phyloP scores from a whole-genome alignment of 2,329 filamentous ascomycete species.

The Davidsoniella virescens region DNA sequence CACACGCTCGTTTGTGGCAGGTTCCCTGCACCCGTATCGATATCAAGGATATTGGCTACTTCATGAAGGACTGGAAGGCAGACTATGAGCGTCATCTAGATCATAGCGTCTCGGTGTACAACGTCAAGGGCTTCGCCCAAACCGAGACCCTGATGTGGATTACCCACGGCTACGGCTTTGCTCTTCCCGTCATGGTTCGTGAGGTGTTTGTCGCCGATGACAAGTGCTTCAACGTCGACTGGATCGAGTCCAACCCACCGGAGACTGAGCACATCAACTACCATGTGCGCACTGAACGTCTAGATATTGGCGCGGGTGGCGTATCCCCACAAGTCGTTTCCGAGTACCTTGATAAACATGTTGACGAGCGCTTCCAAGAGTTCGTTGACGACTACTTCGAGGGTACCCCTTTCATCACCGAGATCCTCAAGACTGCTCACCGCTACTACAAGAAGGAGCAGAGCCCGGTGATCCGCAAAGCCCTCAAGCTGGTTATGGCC shows the following conservation, averaged over 20 bases:
- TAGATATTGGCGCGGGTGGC: conserved; percentile 79
- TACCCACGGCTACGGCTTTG: conserved; percentile 89
- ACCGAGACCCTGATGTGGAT: conserved; percentile 69
- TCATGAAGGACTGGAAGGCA: conserved; percentile 98
- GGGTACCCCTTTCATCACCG: conserved; percentile 84
- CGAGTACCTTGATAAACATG: conserved; percentile 89
- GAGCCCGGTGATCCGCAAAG: conserved; percentile 81
- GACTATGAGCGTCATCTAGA: conserved; percentile 86
- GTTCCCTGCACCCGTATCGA: conserved; percentile 95
- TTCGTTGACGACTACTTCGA: conserved; percentile 96
- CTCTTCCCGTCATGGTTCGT: conserved; percentile 79
- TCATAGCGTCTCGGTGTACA: conserved; percentile 77
- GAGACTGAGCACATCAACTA: conserved; percentile 56
- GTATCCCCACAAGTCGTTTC: conserved; percentile 66
- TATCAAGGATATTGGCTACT: conserved; percentile 96
- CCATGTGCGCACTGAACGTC: conserved; percentile 71
- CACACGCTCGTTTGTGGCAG: conserved; percentile 90
- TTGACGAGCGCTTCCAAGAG: conserved; percentile 78
- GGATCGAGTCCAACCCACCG: conserved; percentile 63
- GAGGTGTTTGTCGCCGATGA: conserved; percentile 88
- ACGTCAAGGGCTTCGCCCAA: conserved; percentile 70
- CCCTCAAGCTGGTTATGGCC: conserved; percentile 81
- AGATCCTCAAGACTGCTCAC: conserved; percentile 91
- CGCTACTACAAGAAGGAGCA: conserved; percentile 83
- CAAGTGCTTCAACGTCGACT: conserved; percentile 83